Base-by-base conservation (phyloP, 805 yeast species). In the Scheffersomyces ergatensis region DNA sequence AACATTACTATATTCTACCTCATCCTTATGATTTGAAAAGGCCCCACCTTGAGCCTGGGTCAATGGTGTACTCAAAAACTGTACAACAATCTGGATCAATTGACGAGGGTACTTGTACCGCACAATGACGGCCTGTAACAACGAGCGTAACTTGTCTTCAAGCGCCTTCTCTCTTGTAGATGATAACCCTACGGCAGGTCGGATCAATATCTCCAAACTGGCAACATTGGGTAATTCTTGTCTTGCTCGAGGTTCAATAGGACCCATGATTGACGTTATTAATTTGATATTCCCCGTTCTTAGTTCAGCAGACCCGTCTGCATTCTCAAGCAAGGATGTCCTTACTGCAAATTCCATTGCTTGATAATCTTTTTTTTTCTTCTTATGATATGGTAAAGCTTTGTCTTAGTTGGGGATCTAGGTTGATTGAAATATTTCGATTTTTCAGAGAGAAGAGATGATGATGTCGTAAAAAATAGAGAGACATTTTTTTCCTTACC, bases 181-280 rank as follows among this genome's bases (percentile, higher is more conserved):
- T 5, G 95, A 75, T 2, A 83, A 74, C 1, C 97, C 98, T 12
- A 71, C 65, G 17, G 84, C 79, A 1, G 98, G 97, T 30, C 89
- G 70, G 2, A 90, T 81, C 16, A 80, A 76, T 6, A 93, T 75
- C 59, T 89, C 97, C 14, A 93, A 59, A 14, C 87, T 81, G 13
- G 92, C 83, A 34, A 74, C 69, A 13, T 85, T 82, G 9, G 97
- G 96, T 25, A 82, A 61, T 58, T 92, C 98, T 56, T 89, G 96
- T 50, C 92, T 77, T 12, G 79, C 63, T 57, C 83, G 84, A 9
- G 88, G 82, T 54, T 92, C 97, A 23, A 92, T 76, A 0, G 99
- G 99, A 0, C 99, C 99, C 1, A 90, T 77, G 1, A 92, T 90
- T 0, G 96, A 81, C 33, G 83, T 79, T 2, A 90, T 63, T 2